Evolutionary conservation across 352 stramenopile species (phyloP).

Genomic region (Phytophthora agathidicida): DNA sequence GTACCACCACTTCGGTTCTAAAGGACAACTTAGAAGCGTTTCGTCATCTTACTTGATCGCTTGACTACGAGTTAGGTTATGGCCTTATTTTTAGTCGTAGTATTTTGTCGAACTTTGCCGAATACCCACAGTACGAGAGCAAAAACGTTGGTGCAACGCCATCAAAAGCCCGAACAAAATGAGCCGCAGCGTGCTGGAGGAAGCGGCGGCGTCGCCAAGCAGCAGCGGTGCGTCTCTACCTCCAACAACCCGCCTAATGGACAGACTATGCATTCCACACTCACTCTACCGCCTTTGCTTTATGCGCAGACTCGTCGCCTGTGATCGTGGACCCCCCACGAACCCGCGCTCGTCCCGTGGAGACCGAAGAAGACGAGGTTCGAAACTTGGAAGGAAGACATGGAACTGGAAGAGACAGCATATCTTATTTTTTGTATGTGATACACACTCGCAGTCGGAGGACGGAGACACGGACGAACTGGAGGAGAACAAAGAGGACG

Average conservation of each 20-base stretch:
- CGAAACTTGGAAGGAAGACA: not conserved
- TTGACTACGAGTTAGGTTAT: no score
- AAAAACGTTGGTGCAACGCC: no score
- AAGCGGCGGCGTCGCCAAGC: constrained; percentile 26
- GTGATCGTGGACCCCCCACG: constrained; percentile 20
- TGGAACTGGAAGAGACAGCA: not conserved
- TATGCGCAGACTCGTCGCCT: constrained; percentile 31
- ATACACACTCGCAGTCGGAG: constrained; percentile 26
- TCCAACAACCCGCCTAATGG: not conserved
- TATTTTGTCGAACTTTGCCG: no score
- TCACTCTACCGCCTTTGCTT: not conserved
- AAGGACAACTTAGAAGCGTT: no score
- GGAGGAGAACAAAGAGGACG: constrained; percentile 30
- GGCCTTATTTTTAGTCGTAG: no score
- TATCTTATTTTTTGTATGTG: not conserved
- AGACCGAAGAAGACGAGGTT: constrained; percentile 26
- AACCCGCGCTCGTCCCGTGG: constrained; percentile 9
- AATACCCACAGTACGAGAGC: no score
- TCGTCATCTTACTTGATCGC: no score
- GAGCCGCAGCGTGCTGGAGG: constrained; percentile 32
- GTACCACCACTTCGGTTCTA: no score
- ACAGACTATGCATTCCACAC: not conserved
- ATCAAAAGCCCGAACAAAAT: constrained; percentile 13
- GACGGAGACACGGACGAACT: constrained; percentile 27
- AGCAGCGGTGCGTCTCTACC: constrained; percentile 25